Base-by-base conservation (phyloP, 1,284 basidiomycete species). In the Microbotryum violaceum region DNA sequence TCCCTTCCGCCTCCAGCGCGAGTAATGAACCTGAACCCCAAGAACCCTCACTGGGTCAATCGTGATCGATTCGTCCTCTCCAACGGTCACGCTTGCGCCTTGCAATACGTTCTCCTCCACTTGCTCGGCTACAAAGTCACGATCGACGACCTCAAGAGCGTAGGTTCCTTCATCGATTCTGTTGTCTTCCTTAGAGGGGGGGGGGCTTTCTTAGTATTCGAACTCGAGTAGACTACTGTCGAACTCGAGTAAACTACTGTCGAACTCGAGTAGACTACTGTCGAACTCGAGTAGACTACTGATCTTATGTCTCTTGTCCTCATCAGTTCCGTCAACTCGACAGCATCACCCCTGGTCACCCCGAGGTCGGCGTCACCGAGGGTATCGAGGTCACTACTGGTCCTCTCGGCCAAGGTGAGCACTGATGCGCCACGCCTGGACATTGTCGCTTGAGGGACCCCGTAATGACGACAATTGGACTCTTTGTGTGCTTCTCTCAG, bases 331-430 rank as follows among this genome's bases (percentile, higher is more conserved):
- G 72, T 57, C 91, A 96, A 77, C 74, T 97, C 62, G 87, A 85
- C 74, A 93, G 90, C 45, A 80, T 85, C 74, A 93, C 91, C 54
- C 90, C 90, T 29, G 92, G 92, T 72, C 67, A 68, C 64, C 67
- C 67, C 45, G 92, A 97, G 77, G 79, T 83, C 61, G 82, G 84
- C 63, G 87, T 92, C 76, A 92, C 91, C 25, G 88, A 91, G 70
- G 92, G 92, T 72, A 83, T 97, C 67, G 92, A 97, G 79, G 91
- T 96, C 68, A 97, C 92, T 70, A 97, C 93, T 61, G 93, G 92
- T 66, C 92, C 93, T 64, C 86, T 97, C 44, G 92, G 92, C 55
- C 92, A 97, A 78, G 91, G 91, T 56, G 25, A 27, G 54, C 27
- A 46, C 21, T 27, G 9, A 33, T 37, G 12, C 16, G 4, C 33